phyloP scores from a whole-genome alignment of 2,329 filamentous ascomycete genomes.

The Stenocarpella maydis region DNA sequence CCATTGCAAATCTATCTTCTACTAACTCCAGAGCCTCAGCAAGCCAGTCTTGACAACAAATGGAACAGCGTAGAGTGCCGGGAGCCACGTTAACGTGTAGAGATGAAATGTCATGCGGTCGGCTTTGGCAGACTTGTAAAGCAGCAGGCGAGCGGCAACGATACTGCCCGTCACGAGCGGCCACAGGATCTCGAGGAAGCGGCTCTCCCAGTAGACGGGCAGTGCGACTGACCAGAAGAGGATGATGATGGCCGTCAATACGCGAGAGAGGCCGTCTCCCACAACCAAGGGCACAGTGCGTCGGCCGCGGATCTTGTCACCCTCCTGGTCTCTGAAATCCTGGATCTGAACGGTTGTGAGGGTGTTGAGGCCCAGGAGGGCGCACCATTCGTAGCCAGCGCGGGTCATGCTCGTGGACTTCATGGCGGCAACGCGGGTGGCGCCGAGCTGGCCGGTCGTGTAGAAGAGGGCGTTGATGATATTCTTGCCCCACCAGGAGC shows the following conservation, averaged over 20 bases:
- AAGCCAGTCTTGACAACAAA: background rate
- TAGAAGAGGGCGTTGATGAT: constrained; percentile 13
- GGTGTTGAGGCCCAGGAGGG: constrained; percentile 10
- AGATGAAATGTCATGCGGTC: constrained; percentile 4
- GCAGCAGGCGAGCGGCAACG: background rate
- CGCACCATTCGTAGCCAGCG: constrained; percentile 23
- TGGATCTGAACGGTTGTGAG: constrained; percentile 39
- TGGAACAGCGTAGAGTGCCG: constrained; percentile 1
- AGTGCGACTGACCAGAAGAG: background rate
- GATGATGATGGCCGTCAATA: background rate
- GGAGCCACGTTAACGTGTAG: background rate
- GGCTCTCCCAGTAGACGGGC: constrained; percentile 8
- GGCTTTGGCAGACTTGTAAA: background rate
- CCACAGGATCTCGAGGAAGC: background rate
- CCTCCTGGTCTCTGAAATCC: constrained; percentile 39
- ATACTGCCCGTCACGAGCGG: background rate
- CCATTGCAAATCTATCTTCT: background rate
- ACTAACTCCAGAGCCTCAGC: background rate
- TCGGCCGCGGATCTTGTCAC: constrained; percentile 35
- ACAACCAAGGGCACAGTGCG: constrained; percentile 19
- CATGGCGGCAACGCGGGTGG: background rate
- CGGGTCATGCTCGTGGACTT: constrained; percentile 27
- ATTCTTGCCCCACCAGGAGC: background rate
- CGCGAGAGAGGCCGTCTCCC: background rate
- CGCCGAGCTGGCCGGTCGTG: background rate